phyloP scores from a whole-genome alignment of 164 flowering plant species.

The Vitis riparia region DNA sequence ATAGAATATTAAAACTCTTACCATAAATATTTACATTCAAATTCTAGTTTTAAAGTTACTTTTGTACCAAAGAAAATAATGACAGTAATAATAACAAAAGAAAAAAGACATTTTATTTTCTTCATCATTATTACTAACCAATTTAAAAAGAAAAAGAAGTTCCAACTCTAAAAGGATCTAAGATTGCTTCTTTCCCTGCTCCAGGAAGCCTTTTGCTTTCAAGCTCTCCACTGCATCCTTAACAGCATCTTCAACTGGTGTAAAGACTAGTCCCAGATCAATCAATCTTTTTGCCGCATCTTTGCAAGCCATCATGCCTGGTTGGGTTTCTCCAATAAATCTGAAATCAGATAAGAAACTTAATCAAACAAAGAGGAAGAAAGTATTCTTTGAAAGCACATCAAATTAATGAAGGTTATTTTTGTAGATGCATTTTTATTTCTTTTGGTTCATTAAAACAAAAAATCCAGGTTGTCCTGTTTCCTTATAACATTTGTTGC shows the following conservation, averaged over 20 bases:
- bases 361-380: neutral
- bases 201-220: constrained; percentile 63
- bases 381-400: neutral
- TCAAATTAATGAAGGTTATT: neutral
- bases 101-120: neutral
- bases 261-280: constrained; percentile 61
- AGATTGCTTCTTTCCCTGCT: constrained; percentile 19
- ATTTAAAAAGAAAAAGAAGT: neutral
- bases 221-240: constrained; percentile 73
- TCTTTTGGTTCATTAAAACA: neutral
- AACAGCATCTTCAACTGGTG: constrained; percentile 72
- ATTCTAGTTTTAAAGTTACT: constrained; percentile 1
- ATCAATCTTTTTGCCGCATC: constrained; percentile 79
- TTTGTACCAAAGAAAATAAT: neutral
- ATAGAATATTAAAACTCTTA: too few species aligned
- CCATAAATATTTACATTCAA: neutral
- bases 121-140: constrained; percentile 8
- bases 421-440: neutral
- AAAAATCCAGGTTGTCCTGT: constrained; percentile 18
- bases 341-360: constrained; percentile 30
- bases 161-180: constrained; percentile 4
- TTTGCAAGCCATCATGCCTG: constrained; percentile 58
- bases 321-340: constrained; percentile 78
- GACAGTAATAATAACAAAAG: constrained; percentile 1
- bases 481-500: constrained; percentile 4